Conservation (phyloP, 495 filamentous ascomycete species). For the Hyaloscypha finlandica region DNA sequence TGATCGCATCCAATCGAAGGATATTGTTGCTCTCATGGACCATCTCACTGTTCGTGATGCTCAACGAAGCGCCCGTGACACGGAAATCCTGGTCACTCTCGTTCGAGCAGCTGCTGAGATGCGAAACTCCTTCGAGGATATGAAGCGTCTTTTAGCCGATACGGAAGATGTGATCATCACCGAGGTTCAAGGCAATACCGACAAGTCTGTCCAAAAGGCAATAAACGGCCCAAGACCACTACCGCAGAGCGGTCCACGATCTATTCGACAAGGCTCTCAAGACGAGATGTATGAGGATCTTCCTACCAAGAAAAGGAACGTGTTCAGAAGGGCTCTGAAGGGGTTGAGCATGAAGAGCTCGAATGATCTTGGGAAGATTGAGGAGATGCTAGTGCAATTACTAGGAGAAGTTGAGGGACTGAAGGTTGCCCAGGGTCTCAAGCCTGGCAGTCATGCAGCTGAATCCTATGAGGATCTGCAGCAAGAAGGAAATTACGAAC, state of each 20-base stretch:
- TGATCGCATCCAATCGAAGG: constrained; percentile 92
- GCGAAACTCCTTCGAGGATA: constrained; percentile 94
- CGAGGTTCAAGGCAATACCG: constrained; percentile 81
- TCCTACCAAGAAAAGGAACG: constrained; percentile 78
- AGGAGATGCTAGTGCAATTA: constrained; percentile 92
- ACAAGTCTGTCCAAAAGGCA: constrained; percentile 76
- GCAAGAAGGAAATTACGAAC: constrained; percentile 57
- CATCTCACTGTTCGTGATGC: constrained; percentile 97
- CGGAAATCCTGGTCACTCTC: constrained; percentile 92
- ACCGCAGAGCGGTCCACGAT: constrained; percentile 62
- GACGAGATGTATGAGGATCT: constrained; percentile 70
- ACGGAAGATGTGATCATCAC: constrained; percentile 84
- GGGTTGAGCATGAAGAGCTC: constrained; percentile 82
- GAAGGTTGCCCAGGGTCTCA: constrained; percentile 59
- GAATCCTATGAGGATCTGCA: constrained; percentile 57
- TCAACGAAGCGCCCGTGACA: constrained; percentile 94
- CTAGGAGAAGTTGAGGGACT: constrained; percentile 89
- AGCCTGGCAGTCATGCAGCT: constrained; percentile 24
- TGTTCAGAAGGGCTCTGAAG: constrained; percentile 89
- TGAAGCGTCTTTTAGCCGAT: constrained; percentile 88
- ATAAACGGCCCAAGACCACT: constrained; percentile 87
- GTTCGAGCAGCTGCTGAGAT: constrained; percentile 95
- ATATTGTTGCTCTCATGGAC: constrained; percentile 97
- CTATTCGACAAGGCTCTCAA: constrained; percentile 53
- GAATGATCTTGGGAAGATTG: constrained; percentile 87